phyloP scores from a whole-genome alignment of 1,284 basidiomycete genomes.

The Athelia psychrophila region DNA sequence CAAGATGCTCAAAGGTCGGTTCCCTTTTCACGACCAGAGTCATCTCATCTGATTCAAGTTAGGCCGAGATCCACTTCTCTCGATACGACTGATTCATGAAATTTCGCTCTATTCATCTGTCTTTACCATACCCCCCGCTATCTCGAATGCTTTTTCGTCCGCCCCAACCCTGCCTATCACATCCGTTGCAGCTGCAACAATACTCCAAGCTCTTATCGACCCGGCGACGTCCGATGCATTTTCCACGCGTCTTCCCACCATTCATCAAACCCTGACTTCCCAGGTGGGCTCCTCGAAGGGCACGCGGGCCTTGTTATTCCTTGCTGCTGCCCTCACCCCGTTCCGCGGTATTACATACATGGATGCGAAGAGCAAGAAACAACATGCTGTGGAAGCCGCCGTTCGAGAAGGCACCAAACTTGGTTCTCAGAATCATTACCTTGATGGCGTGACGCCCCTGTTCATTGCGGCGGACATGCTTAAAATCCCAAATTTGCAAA shows the following conservation, averaged over 20 bases:
- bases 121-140: constrained; percentile 56
- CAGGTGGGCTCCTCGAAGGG: constrained; percentile 27
- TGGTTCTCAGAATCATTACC: constrained; percentile 75
- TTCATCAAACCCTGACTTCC: constrained; percentile 49
- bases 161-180: constrained; percentile 30
- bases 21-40: neutral
- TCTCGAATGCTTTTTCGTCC: constrained; percentile 43
- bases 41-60: constrained; percentile 4
- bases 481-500: constrained; percentile 35
- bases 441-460: constrained; percentile 71
- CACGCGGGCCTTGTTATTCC: constrained; percentile 62
- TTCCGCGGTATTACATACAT: constrained; percentile 57
- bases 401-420: constrained; percentile 84
- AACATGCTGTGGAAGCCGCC: constrained; percentile 63
- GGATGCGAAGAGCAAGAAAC: constrained; percentile 61
- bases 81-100: constrained; percentile 70
- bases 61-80: constrained; percentile 75
- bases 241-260: constrained; percentile 27
- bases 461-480: constrained; percentile 58
- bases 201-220: constrained; percentile 53
- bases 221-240: constrained; percentile 16
- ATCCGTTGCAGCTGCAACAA: constrained; percentile 55
- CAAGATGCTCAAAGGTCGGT: constrained; percentile 85
- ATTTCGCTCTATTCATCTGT: constrained; percentile 71
- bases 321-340: constrained; percentile 70